Evolutionary conservation across 768 basidiomycete genomes (phyloP).

Genomic region (Termitomyces sp.): DNA sequence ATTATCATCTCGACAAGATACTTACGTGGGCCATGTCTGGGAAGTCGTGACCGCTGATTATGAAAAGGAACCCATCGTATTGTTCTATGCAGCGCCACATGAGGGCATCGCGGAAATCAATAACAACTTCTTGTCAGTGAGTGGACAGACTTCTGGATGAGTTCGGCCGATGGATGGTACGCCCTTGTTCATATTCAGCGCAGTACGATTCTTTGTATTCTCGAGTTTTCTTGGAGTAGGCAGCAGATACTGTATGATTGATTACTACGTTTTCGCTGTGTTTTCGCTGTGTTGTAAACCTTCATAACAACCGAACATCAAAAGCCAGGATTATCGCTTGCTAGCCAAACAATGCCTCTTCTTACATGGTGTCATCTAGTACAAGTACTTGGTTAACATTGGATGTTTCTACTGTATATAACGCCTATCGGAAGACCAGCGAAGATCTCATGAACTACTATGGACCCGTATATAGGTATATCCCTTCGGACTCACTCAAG

Average conservation of each 20-base stretch:
- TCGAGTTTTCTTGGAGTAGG: neutral
- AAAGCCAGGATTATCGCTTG: neutral
- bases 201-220: neutral
- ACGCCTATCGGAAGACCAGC: neutral
- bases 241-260: neutral
- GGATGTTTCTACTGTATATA: neutral
- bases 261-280: neutral
- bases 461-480: too few relatives aligned
- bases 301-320: neutral
- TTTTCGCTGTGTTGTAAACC: neutral
- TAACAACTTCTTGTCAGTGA: neutral
- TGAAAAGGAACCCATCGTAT: neutral
- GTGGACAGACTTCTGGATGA: neutral
- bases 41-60: neutral
- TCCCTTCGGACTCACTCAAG: neutral
- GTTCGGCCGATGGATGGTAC: neutral
- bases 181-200: neutral
- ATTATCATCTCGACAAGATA: neutral
- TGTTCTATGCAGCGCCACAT: constrained; percentile 4
- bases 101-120: constrained; percentile 1
- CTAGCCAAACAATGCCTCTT: too few relatives aligned
- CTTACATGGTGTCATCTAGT: neutral
- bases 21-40: constrained; percentile 15
- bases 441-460: neutral
- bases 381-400: neutral